Evolutionary conservation across 331 rosid genomes (phyloP).

Genomic region (Cucumis variabilis): DNA sequence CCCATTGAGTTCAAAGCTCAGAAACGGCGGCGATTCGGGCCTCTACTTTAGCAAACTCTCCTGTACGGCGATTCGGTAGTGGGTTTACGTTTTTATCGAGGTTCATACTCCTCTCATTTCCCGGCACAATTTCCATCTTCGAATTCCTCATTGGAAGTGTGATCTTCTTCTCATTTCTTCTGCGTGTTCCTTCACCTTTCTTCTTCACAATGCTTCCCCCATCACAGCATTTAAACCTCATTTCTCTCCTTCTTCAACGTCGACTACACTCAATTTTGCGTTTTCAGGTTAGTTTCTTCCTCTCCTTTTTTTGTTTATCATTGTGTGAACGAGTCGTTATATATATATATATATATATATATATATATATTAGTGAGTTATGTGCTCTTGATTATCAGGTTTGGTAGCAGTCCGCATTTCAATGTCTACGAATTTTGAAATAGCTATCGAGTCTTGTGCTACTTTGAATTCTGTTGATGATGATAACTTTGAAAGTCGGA

Average conservation of each 20-base stretch:
- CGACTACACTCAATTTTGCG: not conserved
- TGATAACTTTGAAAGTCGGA: not conserved
- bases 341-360: no score
- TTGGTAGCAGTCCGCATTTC: not conserved
- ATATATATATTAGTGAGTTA: no score
- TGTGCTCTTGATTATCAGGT: not conserved
- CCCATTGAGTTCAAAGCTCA: not conserved
- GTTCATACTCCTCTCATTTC: constrained; percentile 3
- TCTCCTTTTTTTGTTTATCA: no score
- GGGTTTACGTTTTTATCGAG: not conserved
- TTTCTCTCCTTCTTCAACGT: not conserved
- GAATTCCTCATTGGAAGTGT: not conserved
- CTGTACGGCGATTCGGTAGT: not conserved
- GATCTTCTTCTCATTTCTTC: not conserved
- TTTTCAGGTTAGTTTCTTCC: not conserved
- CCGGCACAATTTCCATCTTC: not conserved
- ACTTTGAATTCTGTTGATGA: not conserved
- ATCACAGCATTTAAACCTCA: not conserved
- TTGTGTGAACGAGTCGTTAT: no score
- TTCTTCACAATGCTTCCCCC: not conserved
- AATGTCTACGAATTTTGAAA: not conserved
- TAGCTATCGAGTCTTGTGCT: not conserved
- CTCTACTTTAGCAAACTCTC: not conserved
- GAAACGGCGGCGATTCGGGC: not conserved
- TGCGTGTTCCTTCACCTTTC: not conserved